Percentiles rank a stretch among this genome's conserved stretches.
These are phyloP conservation scores for Rhynchosporium graminicola DNA, from an alignment of 2,329 filamentous ascomycete species.

Conservation along the genomic window DNA sequence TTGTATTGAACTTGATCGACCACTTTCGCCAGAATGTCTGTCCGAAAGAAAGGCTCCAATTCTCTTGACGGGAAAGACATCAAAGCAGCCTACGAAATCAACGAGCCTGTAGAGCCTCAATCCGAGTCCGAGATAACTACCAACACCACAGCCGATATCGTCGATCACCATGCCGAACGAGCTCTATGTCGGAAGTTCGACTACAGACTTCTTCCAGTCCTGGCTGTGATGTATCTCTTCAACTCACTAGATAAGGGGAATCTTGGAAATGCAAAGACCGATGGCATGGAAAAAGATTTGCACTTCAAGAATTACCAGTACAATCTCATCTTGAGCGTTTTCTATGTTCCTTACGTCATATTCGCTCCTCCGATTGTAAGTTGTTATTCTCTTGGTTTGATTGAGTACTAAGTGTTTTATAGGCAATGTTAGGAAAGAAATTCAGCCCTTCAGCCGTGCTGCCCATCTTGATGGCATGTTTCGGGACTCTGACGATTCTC, in stretches of 20 bases:
- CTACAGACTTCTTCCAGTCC: slow-evolving; percentile 52
- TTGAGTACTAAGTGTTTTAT: slow-evolving; percentile 35
- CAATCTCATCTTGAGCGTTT: slow-evolving; percentile 69
- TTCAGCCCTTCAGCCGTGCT: slow-evolving; percentile 65
- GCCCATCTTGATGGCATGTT: slow-evolving; percentile 67
- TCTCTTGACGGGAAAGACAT: slow-evolving; percentile 23
- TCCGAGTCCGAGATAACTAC: slow-evolving; percentile 16
- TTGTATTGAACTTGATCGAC: not conserved
- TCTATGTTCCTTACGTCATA: slow-evolving; percentile 74
- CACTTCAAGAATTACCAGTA: slow-evolving; percentile 64
- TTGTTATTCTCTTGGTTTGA: not conserved
- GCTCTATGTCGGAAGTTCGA: slow-evolving; percentile 57
- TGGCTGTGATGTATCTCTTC: slow-evolving; percentile 55
- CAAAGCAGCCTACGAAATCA: slow-evolving; percentile 19
- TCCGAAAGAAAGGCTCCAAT: slow-evolving; percentile 34
- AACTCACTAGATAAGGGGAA: slow-evolving; percentile 54
- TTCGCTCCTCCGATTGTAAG: slow-evolving; percentile 61
- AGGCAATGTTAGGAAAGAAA: slow-evolving; percentile 64
- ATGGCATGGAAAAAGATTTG: slow-evolving; percentile 48
- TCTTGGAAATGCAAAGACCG: slow-evolving; percentile 58
- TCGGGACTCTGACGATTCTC: slow-evolving; percentile 63
- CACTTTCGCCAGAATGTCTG: slow-evolving; percentile 14
- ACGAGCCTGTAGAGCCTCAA: slow-evolving; percentile 20
- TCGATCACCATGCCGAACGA: slow-evolving; percentile 50
- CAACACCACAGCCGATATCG: slow-evolving; percentile 26